Base-by-base conservation (phyloP, 148 eudicot species). In the Heliosperma pusillum region DNA sequence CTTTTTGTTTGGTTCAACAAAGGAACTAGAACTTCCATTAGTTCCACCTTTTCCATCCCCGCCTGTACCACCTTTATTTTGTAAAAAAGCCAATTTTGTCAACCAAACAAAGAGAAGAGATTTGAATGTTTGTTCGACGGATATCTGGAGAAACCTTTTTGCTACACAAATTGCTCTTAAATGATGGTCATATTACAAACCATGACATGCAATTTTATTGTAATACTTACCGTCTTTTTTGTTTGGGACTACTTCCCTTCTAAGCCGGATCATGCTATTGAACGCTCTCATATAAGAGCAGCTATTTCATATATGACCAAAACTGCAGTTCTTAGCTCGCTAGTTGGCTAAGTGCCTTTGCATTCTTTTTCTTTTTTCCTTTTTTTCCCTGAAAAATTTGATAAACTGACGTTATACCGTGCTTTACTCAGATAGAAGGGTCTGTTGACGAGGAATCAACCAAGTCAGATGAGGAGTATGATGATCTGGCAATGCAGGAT, bases 381-480 rank as follows among this genome's bases (percentile, higher is more conserved):
- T 16, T 47, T 11, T 47, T 33, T 33, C 0, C 6, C 40, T 36
- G 42, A 6, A 36, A 10, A 36, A 36, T 5, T 36, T 4, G 36
- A 36, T 6, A 12, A 50, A 50, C 55, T 50, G 55, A 50, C 55
- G 3, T 50, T n/a, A 6, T 24, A 7, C 5, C 59, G 60, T 57
- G 53, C 9, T 24, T 13, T 75, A 13, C 42, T 59, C 88, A 94
- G 97, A 79, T 94, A 82, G 97, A 91, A 79, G 98, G 98, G 8
- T 94, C 98, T 15, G 98, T 94, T 42, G 98, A 94, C 53, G 98
- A 92, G 84, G 93, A 77, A 72, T 94, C 96, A 10, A 88, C 92
- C 6, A 89, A 90, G 81, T 92, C 97, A 12, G 97, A 93, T 40
- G 98, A 93, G 76, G 98, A 93, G 74, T 93, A 91, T 17, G 97